These are phyloP conservation scores for Oidiodendron maius DNA, from an alignment of 495 filamentous ascomycete genomes.

Conservation along the genomic window DNA sequence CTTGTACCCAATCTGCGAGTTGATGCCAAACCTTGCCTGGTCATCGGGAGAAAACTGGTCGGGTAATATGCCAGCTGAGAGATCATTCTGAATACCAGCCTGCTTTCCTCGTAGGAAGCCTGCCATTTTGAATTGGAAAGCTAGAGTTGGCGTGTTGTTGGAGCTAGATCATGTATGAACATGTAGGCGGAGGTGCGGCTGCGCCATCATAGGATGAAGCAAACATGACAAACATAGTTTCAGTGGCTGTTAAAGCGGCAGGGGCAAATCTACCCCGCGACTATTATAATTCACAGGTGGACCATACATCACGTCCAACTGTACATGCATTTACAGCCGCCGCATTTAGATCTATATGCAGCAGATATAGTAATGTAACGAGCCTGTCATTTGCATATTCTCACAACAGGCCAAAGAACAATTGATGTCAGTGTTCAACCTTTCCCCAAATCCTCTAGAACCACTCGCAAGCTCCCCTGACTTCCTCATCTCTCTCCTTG, in stretches of 20 bases:
- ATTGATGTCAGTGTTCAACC: not conserved
- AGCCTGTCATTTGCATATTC: no score
- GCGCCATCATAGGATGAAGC: not conserved
- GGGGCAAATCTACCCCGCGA: no score
- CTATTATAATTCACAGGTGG: no score
- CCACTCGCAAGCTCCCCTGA: conserved; percentile 9
- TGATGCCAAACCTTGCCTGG: conserved; percentile 77
- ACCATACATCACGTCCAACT: no score
- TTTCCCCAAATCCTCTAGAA: conserved; percentile 19
- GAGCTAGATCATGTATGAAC: no score
- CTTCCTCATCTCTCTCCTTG: conserved; percentile 4
- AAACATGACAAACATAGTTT: not conserved
- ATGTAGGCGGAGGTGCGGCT: no score
- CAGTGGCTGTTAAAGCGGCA: not conserved
- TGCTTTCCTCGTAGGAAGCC: conserved; percentile 88
- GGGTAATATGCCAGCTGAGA: conserved; percentile 71
- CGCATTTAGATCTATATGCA: no score
- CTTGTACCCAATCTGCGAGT: conserved; percentile 67
- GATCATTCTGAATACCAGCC: conserved; percentile 82
- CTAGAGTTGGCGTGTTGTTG: not conserved
- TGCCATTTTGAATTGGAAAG: conserved; percentile 36
- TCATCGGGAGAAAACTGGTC: conserved; percentile 79
- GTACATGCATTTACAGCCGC: no score
- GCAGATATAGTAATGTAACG: no score
- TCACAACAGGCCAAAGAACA: no score